A percentile compares a stretch with the other conserved stretches of the same genome.
Conservation (phyloP, 306 rosid genomes). For the Cotoneaster glaucophyllus region DNA sequence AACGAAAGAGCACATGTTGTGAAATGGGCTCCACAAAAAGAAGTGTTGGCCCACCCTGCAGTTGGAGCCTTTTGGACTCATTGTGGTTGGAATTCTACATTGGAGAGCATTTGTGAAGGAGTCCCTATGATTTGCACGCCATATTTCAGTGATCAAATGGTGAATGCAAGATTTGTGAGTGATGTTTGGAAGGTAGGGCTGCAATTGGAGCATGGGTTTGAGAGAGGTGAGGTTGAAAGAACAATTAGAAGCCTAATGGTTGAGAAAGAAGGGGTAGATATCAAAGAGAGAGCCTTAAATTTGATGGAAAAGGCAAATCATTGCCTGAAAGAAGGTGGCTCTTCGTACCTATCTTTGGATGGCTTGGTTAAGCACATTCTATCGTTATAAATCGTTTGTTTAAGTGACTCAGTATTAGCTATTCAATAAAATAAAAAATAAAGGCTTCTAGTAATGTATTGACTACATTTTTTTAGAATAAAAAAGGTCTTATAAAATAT, state of each 20-base stretch:
- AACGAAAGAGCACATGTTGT: too few species aligned
- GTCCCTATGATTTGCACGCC: background rate
- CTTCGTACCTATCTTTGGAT: background rate
- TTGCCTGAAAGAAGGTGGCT: background rate
- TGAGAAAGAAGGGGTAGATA: background rate
- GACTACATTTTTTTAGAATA: too few species aligned
- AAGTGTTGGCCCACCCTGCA: background rate
- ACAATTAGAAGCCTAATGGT: background rate
- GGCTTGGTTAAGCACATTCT: background rate
- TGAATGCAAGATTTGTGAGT: background rate
- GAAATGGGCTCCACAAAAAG: too few species aligned
- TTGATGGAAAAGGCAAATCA: background rate
- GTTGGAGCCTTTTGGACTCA: constrained; percentile 56
- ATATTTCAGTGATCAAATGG: background rate
- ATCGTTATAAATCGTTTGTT: background rate
- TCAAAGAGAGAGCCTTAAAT: background rate
- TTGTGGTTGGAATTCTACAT: constrained; percentile 40
- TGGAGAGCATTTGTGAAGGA: constrained; percentile 46
- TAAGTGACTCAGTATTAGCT: too few species aligned
- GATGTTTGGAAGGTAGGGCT: background rate
- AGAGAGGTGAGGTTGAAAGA: background rate
- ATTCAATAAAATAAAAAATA: too few species aligned
- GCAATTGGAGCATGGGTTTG: background rate
- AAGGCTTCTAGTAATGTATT: too few species aligned
- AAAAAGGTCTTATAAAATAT: too few species aligned